Percentiles rank a stretch among this genome's conserved stretches.
phyloP scores from a whole-genome alignment of 768 basidiomycete genomes.

The Suillus occidentalis region DNA sequence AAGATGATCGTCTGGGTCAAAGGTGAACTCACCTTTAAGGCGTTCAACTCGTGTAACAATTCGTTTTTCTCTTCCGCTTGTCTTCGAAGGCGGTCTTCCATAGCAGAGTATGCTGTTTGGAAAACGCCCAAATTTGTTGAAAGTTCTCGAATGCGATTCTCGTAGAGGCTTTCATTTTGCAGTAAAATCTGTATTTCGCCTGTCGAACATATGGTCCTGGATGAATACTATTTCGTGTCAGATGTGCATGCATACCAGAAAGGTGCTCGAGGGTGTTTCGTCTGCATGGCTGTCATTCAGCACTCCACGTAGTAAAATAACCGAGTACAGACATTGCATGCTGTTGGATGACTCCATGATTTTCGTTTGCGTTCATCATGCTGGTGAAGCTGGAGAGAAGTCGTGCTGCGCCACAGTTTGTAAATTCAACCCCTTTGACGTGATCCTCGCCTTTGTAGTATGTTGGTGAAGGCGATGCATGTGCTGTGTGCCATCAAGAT shows the following conservation, averaged over 20 bases:
- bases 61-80: slow-evolving; percentile 12
- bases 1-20: not conserved
- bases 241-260: slow-evolving; percentile 6
- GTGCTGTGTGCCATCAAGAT: slow-evolving; percentile 6
- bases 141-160: slow-evolving; percentile 22
- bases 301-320: not conserved
- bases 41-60: slow-evolving; percentile 27
- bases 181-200: slow-evolving; percentile 31
- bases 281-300: slow-evolving; percentile 2
- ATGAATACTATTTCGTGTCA: slow-evolving; percentile 1
- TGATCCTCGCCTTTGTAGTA: slow-evolving; percentile 3
- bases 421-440: slow-evolving; percentile 8
- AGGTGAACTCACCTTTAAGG: slow-evolving; percentile 24
- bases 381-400: not conserved
- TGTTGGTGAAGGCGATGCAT: slow-evolving; percentile 6
- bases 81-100: slow-evolving; percentile 21
- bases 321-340: not conserved
- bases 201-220: slow-evolving; percentile 10
- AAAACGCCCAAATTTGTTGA: slow-evolving; percentile 26
- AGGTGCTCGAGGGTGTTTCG: slow-evolving; percentile 2
- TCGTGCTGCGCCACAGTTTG: slow-evolving; percentile 2
- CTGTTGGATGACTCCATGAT: slow-evolving; percentile 1
- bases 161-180: slow-evolving; percentile 23
- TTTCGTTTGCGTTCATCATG: slow-evolving; percentile 3
- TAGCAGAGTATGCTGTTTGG: slow-evolving; percentile 25